phyloP scores from a whole-genome alignment of 352 stramenopile genomes.

The Thalassiosira mediterranea region DNA sequence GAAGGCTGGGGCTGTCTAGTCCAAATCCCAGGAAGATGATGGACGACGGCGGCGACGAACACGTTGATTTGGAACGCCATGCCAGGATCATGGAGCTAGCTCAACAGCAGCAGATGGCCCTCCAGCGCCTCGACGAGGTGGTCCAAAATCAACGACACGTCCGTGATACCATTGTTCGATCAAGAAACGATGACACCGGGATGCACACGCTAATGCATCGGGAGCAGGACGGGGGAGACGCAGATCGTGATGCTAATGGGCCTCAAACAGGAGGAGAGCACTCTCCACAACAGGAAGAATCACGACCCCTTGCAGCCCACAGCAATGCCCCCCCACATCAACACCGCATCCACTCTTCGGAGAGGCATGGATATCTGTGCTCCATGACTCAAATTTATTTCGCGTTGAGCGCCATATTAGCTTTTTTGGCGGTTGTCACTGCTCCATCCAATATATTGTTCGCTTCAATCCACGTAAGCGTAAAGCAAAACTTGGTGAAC shows the following conservation, averaged over 20 bases:
- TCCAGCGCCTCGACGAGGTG: constrained; percentile 28
- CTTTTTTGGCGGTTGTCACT: constrained; percentile 29
- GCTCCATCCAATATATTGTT: constrained; percentile 21
- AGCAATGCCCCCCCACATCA: not conserved
- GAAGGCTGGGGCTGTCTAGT: no score
- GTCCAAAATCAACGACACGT: constrained; percentile 26
- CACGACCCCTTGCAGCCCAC: not conserved
- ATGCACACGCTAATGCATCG: no score
- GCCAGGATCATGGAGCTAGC: constrained; percentile 36
- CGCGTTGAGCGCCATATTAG: constrained; percentile 22
- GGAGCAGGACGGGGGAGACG: not conserved
- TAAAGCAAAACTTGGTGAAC: no score
- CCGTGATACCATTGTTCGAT: constrained; percentile 6
- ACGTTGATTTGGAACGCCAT: constrained; percentile 11
- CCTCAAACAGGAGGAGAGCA: no score
- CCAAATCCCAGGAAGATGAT: no score
- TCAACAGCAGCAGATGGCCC: constrained; percentile 34
- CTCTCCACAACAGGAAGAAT: not conserved
- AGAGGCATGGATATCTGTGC: constrained; percentile 7
- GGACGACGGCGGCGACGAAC: constrained; percentile 12
- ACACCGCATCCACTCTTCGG: no score
- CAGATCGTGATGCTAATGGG: no score
- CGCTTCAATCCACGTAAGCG: constrained; percentile 14
- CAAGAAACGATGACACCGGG: not conserved
- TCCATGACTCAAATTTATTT: constrained; percentile 35